Evolutionary conservation across 768 basidiomycete species (phyloP).

Genomic region (Lactarius sp.): DNA sequence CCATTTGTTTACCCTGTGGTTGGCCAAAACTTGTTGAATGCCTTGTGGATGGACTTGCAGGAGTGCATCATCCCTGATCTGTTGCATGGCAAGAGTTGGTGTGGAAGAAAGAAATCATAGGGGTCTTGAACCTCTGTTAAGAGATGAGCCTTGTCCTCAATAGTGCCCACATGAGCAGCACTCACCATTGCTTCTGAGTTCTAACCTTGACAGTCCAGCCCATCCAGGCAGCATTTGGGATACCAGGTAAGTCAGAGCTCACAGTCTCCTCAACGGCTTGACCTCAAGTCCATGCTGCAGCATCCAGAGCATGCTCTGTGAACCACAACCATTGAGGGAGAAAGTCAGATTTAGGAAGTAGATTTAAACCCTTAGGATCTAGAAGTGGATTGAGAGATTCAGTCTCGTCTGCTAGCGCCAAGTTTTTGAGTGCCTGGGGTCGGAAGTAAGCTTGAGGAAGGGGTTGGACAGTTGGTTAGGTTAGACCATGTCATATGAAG

Average conservation of each 20-base stretch:
- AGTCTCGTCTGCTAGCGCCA: conserved; percentile 84
- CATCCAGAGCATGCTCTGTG: conserved; percentile 82
- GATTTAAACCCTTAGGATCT: conserved; percentile 87
- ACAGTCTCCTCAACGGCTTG: conserved; percentile 72
- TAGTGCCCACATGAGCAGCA: conserved; percentile 8
- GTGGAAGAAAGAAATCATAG: conserved; percentile 95
- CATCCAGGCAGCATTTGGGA: conserved; percentile 96
- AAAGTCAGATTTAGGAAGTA: conserved; percentile 88
- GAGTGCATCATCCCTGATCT: conserved; percentile 91
- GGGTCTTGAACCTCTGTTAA: conserved; percentile 85
- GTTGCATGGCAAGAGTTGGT: conserved; percentile 95
- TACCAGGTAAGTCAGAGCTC: conserved; percentile 92
- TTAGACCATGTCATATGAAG: conserved; percentile 75
- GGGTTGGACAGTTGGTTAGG: conserved; percentile 47
- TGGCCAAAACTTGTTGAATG: conserved; percentile 88
- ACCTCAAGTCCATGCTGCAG: conserved; percentile 89
- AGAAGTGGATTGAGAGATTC: conserved; percentile 89
- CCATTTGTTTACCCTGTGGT: conserved; percentile 95
- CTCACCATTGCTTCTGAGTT: conserved; percentile 64
- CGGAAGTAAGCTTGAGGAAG: conserved; percentile 81
- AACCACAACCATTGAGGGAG: conserved; percentile 85
- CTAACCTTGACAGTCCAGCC: conserved; percentile 63
- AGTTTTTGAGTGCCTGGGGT: conserved; percentile 81
- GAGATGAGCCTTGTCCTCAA: not conserved
- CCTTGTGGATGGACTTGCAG: conserved; percentile 96